These are phyloP conservation scores for Populus ilicifolia DNA, from an alignment of 345 rosid species.

Conservation along the genomic window DNA sequence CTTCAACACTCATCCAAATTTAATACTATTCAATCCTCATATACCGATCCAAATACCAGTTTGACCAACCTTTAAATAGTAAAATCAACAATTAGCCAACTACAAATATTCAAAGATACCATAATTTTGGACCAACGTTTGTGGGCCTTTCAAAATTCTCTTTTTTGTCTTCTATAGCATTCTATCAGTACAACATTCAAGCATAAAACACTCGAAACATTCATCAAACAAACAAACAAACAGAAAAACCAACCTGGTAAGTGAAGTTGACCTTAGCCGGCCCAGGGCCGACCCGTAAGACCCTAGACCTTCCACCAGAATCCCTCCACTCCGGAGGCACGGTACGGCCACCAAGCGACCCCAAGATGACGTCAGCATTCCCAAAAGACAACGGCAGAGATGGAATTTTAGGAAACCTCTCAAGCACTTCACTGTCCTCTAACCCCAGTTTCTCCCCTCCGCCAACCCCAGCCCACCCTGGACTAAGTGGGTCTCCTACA, in stretches of 20 bases:
- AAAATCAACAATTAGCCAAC: background rate
- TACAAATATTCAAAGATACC: background rate
- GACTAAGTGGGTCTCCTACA: constrained; percentile 85
- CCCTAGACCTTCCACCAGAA: constrained; percentile 31
- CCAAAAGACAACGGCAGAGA: constrained; percentile 74
- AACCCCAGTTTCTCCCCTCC: constrained; percentile 63
- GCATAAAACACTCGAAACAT: background rate
- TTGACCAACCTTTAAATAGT: background rate
- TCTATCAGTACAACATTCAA: background rate
- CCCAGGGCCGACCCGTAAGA: constrained; percentile 63
- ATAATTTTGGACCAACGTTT: background rate
- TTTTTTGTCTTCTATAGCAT: background rate
- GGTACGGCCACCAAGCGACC: constrained; percentile 51
- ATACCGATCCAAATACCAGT: background rate
- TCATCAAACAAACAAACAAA: background rate
- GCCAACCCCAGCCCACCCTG: constrained; percentile 81
- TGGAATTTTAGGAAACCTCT: constrained; percentile 65
- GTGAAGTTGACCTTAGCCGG: constrained; percentile 62
- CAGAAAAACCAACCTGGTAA: constrained; percentile 52
- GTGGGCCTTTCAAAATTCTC: background rate
- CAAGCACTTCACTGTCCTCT: constrained; percentile 50
- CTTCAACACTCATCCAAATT: background rate
- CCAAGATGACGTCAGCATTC: constrained; percentile 63
- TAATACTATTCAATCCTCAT: background rate
- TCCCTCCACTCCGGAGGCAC: constrained; percentile 60